A percentile compares a stretch with the other conserved stretches of the same genome.
These are phyloP conservation scores for Aureoboletus auriporus DNA, from an alignment of 768 basidiomycete genomes.

Conservation along the genomic window DNA sequence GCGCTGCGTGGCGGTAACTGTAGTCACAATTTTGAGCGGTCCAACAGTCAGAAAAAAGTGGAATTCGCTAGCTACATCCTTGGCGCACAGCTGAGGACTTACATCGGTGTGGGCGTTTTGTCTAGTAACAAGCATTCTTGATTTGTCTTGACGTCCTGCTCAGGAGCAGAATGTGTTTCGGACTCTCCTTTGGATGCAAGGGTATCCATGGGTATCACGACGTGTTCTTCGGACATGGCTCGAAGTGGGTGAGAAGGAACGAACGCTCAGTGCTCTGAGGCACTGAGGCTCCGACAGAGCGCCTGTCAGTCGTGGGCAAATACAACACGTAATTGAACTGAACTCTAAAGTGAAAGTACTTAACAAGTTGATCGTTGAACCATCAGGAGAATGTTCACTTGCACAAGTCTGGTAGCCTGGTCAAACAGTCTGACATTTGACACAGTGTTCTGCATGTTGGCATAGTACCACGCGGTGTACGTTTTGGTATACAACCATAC, in stretches of 20 bases:
- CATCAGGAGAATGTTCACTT: no score
- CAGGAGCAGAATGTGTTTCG: neutral
- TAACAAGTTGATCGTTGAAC: no score
- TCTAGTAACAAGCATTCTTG: constrained; percentile 1
- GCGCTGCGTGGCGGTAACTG: constrained; percentile 35
- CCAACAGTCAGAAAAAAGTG: neutral
- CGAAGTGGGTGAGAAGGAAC: neutral
- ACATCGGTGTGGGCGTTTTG: constrained; percentile 23
- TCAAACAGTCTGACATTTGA: no score
- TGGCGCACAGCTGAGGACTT: neutral
- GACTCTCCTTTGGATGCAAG: neutral
- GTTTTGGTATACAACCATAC: no score
- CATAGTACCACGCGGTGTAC: no score
- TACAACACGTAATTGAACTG: neutral
- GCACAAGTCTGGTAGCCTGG: no score
- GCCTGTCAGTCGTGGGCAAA: constrained; percentile 8
- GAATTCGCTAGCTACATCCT: neutral
- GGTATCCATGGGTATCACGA: constrained; percentile 19
- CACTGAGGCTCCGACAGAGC: constrained; percentile 1
- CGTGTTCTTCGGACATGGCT: constrained; percentile 13
- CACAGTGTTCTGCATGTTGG: no score
- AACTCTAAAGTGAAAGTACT: no score
- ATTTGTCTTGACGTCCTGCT: neutral
- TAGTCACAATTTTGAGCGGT: neutral
- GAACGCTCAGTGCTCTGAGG: constrained; percentile 1